Base-by-base conservation (phyloP, 805 yeast species). In the Yamadazyma insecticola region DNA sequence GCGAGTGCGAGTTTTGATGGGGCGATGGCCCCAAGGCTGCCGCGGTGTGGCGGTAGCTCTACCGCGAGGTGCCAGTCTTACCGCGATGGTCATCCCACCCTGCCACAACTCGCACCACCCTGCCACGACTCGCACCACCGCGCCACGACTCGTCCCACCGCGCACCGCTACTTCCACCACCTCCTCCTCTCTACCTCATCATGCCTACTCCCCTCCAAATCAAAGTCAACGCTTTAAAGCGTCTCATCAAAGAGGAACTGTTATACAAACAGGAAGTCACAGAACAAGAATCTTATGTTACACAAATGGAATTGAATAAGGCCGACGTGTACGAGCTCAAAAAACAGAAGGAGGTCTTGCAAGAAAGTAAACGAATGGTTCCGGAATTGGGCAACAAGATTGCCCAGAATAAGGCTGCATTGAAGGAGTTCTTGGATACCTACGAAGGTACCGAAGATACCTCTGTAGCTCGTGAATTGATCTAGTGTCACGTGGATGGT, bases 141-240 rank as follows among this genome's bases (percentile, higher is more conserved):
- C n/a, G n/a, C n/a, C n/a, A n/a, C n/a, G n/a, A n/a, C n/a, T n/a
- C n/a, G n/a, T n/a, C n/a, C n/a, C n/a, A n/a, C n/a, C n/a, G n/a
- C n/a, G n/a, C n/a, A n/a, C n/a, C n/a, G n/a, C n/a, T n/a, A n/a
- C n/a, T n/a, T n/a, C n/a, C n/a, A n/a, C n/a, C n/a, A n/a, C n/a
- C n/a, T n/a, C n/a, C n/a, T n/a, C n/a, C n/a, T n/a, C n/a, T n/a
- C n/a, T n/a, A n/a, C n/a, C n/a, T n/a, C n/a, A n/a, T n/a, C n/a
- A n/a, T n/a, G 2, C 92, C 90, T 18, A 63, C 85, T 2, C 76
- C 69, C 37, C 57, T 83, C 24, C 83, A 81, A 45, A 82, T 86
- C 51, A 84, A 83, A 44, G 67, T 72, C 22, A 75, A 72, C 36
- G 88, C 95, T 1, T 63, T 86, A 30, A 68, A 71, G 37, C 67